Evolutionary conservation across 2,329 filamentous ascomycete species (phyloP), one percentile per base, ranked within the genome.

Genomic region (Elsinoe ampelina): DNA sequence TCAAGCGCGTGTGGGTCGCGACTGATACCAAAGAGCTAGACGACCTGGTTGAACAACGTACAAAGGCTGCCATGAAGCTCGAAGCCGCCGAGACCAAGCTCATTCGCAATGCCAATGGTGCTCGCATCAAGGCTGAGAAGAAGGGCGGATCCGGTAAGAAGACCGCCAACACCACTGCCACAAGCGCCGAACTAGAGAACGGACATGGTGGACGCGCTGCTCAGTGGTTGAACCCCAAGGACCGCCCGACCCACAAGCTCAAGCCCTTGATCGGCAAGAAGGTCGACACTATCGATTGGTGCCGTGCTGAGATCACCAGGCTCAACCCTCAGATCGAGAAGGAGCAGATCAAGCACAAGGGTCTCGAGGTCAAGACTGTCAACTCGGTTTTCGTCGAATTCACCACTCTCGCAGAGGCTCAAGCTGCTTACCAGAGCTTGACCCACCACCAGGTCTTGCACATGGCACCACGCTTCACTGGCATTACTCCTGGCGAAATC

Each of bases 201-300:
- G 75, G 77, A 63, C 84, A 91, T 71, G 82, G 86, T 57, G 26
- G 86, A 61, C 79, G 79, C 58, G 74, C 89, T 36, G 82, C 84
- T 12, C 85, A 84, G 61, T 56, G 30, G 26, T 19, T 95, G 38
- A 78, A 83, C 13, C 74, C 77, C 8, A 85, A 88, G 70, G 79
- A 89, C 63, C 81, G 90, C 42, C 90, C 90, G 1, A 84, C 85
- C 1, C 90, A 95, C 67, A 82, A 82, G 34, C 74, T 85, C 57
- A 87, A 86, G 68, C 77, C 78, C 5, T 77, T 87, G 47, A 80
- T 91, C 62, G 87, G 90, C 63, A 85, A 89, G 67, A 93, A 95
- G 70, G 91, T 96, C 13, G 93, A 98, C 72, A 93, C 90, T 0
- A 96, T 98, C 70, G 83, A 92, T 60, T 96, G 87, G 86, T 87